Evolutionary conservation across 2,329 filamentous ascomycete species (phyloP).

Genomic region (Stemphylium lycopersici): DNA sequence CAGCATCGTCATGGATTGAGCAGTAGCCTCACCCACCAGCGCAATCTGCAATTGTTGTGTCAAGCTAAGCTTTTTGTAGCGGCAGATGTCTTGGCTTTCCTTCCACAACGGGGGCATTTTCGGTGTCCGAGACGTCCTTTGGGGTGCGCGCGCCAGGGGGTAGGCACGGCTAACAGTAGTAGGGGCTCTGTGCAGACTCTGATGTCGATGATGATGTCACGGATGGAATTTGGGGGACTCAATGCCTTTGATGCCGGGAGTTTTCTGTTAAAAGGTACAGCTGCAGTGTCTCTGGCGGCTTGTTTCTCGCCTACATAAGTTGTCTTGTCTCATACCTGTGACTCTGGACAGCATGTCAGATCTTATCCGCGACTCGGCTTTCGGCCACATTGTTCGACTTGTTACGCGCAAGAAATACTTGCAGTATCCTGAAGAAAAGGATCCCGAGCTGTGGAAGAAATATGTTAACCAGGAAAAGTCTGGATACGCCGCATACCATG

Average conservation of each 20-base stretch:
- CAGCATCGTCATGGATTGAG: slow-evolving; percentile 18
- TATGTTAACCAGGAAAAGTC: slow-evolving; percentile 60
- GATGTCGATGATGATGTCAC: slow-evolving; percentile 16
- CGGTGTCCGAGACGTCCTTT: not conserved
- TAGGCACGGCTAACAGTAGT: not conserved
- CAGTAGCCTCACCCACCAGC: not conserved
- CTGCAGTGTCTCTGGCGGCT: not conserved
- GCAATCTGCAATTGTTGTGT: not conserved
- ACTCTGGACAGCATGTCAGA: slow-evolving; percentile 18
- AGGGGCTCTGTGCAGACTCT: not conserved
- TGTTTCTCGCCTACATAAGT: not conserved
- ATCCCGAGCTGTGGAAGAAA: slow-evolving; percentile 56
- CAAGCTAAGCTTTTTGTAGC: slow-evolving; percentile 8
- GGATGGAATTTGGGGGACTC: not conserved
- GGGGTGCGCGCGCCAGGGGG: not conserved
- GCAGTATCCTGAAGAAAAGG: slow-evolving; percentile 55
- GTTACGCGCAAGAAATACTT: slow-evolving; percentile 48
- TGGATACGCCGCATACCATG: slow-evolving; percentile 55
- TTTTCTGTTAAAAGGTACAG: not conserved
- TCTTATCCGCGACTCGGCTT: slow-evolving; percentile 30
- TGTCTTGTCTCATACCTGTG: not conserved
- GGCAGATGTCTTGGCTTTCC: not conserved
- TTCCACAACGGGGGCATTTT: not conserved
- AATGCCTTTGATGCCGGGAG: slow-evolving; percentile 4
- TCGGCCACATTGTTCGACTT: slow-evolving; percentile 51